Evolutionary conservation across 352 stramenopile species (phyloP), one percentile per base, ranked within the genome.

Genomic region (Phytophthora uliginosa): DNA sequence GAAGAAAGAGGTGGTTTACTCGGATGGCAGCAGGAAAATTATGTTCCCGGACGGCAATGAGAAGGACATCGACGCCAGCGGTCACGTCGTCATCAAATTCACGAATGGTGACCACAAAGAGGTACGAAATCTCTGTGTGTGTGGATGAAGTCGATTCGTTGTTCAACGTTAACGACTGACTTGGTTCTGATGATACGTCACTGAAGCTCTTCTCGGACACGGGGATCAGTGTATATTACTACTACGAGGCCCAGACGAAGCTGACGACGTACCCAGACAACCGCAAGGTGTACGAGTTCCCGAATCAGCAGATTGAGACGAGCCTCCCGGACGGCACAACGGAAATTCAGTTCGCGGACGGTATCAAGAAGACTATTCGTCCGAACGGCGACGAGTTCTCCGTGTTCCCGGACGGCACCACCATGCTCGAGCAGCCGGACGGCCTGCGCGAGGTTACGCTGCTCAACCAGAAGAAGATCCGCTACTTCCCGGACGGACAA

Each of bases 81-180:
- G 97, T 6, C 91, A 93, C 22, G 87, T 85, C 7, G 76, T 97
- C 24, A 96, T 99, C 51, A 86, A 85, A 9, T 99, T 99, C 73
- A 88, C 82, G 5, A 99, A 99, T 70, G 98, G 98, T 26, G 98
- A 99, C 78, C 82, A 98, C 40, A 98, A 99, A 84, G 92, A 98
- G 86, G 83, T 91, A 75, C 42, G 17, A 20, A 50, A 10, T 50
- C 7, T n/a, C 5, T 50, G 0, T 24, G 17, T 50, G 3, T 24
- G 42, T 17, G 18, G 6, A 50, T 50, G 42, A 17, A 50, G 9
- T 50, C 8, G 6, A 50, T 50, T 22, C 42, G 36, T 42, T 42
- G 12, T 7, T 1, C 5, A 42, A n/a, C 15, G 18, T 7, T 45
- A 45, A 45, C 38, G 38, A 45, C 38, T 13, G 54, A 45, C 17